These are phyloP conservation scores for Astrocystis sublimbata DNA, from an alignment of 495 filamentous ascomycete species.

Conservation along the genomic window DNA sequence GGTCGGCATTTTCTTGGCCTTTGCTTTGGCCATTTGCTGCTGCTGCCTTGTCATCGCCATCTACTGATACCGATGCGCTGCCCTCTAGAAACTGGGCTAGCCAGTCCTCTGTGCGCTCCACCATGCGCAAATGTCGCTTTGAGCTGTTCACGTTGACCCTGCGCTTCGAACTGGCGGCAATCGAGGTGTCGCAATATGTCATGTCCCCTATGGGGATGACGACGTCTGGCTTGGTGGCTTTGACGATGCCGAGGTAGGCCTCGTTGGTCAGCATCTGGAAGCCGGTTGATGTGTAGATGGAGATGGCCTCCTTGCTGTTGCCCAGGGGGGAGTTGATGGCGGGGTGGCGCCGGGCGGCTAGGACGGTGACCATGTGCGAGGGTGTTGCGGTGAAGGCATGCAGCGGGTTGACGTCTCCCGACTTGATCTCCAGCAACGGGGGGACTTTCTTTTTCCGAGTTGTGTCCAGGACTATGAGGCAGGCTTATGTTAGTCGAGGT, in stretches of 20 bases:
- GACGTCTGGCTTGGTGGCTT: slow-evolving; percentile 74
- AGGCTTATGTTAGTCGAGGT: too few relatives aligned
- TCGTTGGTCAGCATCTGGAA: slow-evolving; percentile 67
- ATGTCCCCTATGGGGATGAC: slow-evolving; percentile 78
- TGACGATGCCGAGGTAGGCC: slow-evolving; percentile 65
- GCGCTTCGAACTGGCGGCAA: slow-evolving; percentile 22
- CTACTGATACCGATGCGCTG: slow-evolving; percentile 38
- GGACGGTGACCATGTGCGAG: slow-evolving; percentile 58
- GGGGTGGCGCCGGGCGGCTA: slow-evolving; percentile 76
- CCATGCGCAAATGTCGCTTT: slow-evolving; percentile 79
- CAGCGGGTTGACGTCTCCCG: slow-evolving; percentile 49
- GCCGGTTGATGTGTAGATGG: slow-evolving; percentile 80
- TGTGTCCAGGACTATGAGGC: slow-evolving; percentile 75
- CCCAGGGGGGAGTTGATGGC: slow-evolving; percentile 69
- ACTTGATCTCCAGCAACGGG: slow-evolving; percentile 6
- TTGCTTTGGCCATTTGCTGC: too few relatives aligned
- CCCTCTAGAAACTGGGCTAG: slow-evolving; percentile 60
- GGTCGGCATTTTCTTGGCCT: too few relatives aligned
- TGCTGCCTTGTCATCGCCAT: slow-evolving; percentile 32
- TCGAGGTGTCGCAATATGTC: slow-evolving; percentile 48
- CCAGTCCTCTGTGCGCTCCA: slow-evolving; percentile 77
- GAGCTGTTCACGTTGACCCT: slow-evolving; percentile 51
- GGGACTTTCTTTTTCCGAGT: slow-evolving; percentile 44
- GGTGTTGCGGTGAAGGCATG: slow-evolving; percentile 71
- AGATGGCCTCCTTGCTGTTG: slow-evolving; percentile 71